Evolutionary conservation across 1,139 yeast species (phyloP), one percentile per base, ranked within the genome.

Genomic region (Yamadazyma oceani): DNA sequence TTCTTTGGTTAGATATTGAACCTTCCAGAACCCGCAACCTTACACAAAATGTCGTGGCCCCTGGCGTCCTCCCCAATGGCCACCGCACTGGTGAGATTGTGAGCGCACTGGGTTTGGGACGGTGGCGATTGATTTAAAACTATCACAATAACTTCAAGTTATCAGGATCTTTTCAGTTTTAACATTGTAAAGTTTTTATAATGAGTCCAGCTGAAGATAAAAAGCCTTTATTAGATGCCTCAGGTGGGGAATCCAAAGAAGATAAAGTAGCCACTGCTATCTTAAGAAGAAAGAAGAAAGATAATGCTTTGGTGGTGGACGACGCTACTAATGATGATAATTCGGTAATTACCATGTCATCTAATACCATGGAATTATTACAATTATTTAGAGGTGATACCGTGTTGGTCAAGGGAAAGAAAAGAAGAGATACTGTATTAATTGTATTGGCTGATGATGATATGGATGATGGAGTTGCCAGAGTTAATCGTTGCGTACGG

Each of bases 321-420:
- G 98, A 94, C 66, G 97, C 99, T 47, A 80, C 85, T 57, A 89
- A 87, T 55, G 99, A 94, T 64, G 98, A 94, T 64, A 94, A 92
- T 69, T 89, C 97, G 25, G 95, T 90, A 46, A 85, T 94, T 59
- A 85, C 97, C 38, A 85, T 94, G 83, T 85, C 95, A 26, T 85
- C 96, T 24, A 84, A 84, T 63, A 94, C 98, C 21, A 88, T 94
- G 96, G 98, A 94, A 60, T 75, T 84, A 54, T 75, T 94, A 45
- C 96, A 92, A 65, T 76, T 94, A 60, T 94, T 94, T 76, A 82
- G 98, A 47, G 99, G 99, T 54, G 99, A 94, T 61, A 92, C 97
- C 22, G 97, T 92, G 19, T 74, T 89, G 46, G 96, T 94, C 48
- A 92, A 90, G 69, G 99, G 99, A 55, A 94, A 94, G 74, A 92